Percentiles rank a stretch among this genome's conserved stretches.
These are phyloP conservation scores for Tulasnella sp. DNA, from an alignment of 768 basidiomycete species.

Conservation along the genomic window DNA sequence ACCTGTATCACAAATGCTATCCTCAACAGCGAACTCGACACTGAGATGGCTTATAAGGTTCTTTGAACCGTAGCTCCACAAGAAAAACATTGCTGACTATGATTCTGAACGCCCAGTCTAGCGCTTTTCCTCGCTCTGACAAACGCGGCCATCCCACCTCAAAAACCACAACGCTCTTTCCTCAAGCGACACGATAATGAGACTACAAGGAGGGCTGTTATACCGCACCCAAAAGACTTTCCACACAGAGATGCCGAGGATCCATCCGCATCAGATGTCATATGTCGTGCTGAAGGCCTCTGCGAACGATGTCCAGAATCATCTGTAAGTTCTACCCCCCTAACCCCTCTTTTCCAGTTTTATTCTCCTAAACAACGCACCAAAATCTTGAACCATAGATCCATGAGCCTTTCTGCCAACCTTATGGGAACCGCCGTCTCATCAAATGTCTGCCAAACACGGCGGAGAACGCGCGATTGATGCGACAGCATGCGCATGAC, in stretches of 20 bases:
- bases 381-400: too few relatives aligned
- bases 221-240: neutral
- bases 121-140: neutral
- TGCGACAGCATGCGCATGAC: slow-evolving; percentile 4
- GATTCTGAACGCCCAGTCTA: neutral
- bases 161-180: too few relatives aligned
- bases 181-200: too few relatives aligned
- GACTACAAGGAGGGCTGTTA: neutral
- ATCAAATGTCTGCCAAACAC: slow-evolving; percentile 56
- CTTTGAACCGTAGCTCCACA: too few relatives aligned
- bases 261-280: neutral
- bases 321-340: slow-evolving; percentile 34
- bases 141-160: too few relatives aligned
- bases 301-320: slow-evolving; percentile 38
- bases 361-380: too few relatives aligned
- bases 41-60: too few relatives aligned
- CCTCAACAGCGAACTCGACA: too few relatives aligned
- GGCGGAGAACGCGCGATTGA: slow-evolving; percentile 16
- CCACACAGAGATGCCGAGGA: neutral
- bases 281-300: slow-evolving; percentile 31
- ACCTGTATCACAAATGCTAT: too few relatives aligned
- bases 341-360: too few relatives aligned
- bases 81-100: neutral
- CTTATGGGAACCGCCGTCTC: slow-evolving; percentile 87
- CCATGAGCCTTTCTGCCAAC: slow-evolving; percentile 82